These are phyloP conservation scores for Stagonosporopsis rhizophila DNA, from an alignment of 2,329 filamentous ascomycete genomes.

Conservation along the genomic window DNA sequence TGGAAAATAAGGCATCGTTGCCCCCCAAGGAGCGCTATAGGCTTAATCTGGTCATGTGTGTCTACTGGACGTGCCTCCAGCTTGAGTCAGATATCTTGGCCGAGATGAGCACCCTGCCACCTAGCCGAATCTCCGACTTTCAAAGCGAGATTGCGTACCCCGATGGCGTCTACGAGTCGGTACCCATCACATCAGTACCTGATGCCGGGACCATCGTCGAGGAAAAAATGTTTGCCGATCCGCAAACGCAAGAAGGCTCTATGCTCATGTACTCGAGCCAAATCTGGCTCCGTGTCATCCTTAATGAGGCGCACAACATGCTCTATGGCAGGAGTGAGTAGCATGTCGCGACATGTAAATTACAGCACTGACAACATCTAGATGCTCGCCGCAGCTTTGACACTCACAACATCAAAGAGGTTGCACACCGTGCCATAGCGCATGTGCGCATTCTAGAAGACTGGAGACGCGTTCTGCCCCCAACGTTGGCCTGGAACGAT, in stretches of 20 bases:
- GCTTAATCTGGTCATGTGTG: conserved; percentile 60
- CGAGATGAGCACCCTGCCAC: conserved; percentile 71
- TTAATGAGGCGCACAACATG: conserved; percentile 63
- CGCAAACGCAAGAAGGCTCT: conserved; percentile 36
- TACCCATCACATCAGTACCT: conserved; percentile 25
- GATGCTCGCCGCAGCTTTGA: conserved; percentile 45
- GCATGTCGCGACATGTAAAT: not conserved
- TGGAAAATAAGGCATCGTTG: conserved; percentile 22
- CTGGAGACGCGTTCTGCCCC: conserved; percentile 62
- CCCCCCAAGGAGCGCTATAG: conserved; percentile 40
- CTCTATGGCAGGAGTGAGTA: conserved; percentile 56
- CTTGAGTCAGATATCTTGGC: conserved; percentile 93
- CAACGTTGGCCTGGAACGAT: conserved; percentile 67
- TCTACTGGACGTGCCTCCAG: conserved; percentile 94
- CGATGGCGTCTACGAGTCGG: conserved; percentile 60
- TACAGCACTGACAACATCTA: conserved; percentile 41
- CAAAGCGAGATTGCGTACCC: conserved; percentile 72
- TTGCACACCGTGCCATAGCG: conserved; percentile 35
- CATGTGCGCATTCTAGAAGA: conserved; percentile 56
- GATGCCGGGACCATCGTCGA: conserved; percentile 9
- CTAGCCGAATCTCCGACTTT: conserved; percentile 65
- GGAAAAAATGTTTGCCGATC: conserved; percentile 18
- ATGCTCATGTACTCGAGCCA: conserved; percentile 68
- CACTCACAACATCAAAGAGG: conserved; percentile 38
- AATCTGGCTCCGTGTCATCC: conserved; percentile 64